Conservation (phyloP, 352 stramenopile species). For the Ophiocytium majus region DNA sequence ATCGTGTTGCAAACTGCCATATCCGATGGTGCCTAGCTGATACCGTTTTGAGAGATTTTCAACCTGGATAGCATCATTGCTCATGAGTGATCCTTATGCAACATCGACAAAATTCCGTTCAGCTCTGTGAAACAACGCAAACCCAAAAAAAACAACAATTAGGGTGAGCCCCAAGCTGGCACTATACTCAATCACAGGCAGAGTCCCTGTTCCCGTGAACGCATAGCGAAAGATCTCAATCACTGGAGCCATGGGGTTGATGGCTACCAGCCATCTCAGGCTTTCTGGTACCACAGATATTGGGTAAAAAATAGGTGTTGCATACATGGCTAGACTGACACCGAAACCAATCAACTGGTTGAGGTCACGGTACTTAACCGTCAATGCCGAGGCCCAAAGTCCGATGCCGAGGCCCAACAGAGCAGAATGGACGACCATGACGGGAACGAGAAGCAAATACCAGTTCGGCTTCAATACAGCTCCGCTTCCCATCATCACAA, state of each 20-base stretch:
- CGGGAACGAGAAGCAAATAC: neutral
- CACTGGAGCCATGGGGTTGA: conserved; percentile 8
- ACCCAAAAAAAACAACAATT: neutral
- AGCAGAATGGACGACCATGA: conserved; percentile 3
- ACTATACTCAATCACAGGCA: neutral
- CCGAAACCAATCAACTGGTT: neutral
- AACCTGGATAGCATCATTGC: conserved; percentile 8
- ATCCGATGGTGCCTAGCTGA: neutral
- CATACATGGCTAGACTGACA: conserved; percentile 12
- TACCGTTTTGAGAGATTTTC: conserved; percentile 19
- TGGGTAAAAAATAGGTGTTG: conserved; percentile 2
- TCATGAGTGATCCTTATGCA: conserved; percentile 28
- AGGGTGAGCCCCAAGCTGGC: neutral
- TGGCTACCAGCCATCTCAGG: neutral
- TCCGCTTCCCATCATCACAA: neutral
- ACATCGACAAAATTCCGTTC: conserved; percentile 23
- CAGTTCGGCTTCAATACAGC: neutral
- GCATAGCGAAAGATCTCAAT: conserved; percentile 10
- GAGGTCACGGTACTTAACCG: conserved; percentile 12
- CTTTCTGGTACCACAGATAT: conserved; percentile 9
- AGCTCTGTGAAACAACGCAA: conserved; percentile 16
- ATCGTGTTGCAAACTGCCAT: neutral
- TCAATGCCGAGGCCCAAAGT: neutral
- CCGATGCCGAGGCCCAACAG: neutral
- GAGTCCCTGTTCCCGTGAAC: neutral